phyloP scores from a whole-genome alignment of 352 stramenopile species.

The Pythium aphanidermatum region DNA sequence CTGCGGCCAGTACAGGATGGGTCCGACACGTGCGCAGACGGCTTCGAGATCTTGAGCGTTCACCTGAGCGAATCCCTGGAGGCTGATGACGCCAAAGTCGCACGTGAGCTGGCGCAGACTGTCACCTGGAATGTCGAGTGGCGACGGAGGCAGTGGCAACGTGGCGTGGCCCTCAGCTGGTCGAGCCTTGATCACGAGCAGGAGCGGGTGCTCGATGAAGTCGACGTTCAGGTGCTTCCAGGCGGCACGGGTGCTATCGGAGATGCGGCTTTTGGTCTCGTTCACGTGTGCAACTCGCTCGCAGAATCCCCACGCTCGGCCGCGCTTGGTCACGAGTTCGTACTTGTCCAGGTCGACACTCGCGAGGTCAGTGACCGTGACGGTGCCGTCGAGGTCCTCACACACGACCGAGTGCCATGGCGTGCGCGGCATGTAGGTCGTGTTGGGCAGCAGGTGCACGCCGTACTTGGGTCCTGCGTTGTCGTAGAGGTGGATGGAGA shows the following conservation, averaged over 20 bases:
- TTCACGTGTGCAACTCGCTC: background rate
- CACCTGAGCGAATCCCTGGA: conserved; percentile 5
- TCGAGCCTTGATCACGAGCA: background rate
- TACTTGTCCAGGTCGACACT: conserved; percentile 7
- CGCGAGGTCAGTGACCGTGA: conserved; percentile 1
- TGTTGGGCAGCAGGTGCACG: conserved; percentile 4
- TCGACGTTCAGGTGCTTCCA: background rate
- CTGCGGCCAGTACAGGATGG: no score
- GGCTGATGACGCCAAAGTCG: conserved; percentile 5
- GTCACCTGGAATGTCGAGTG: background rate
- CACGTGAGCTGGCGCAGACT: background rate
- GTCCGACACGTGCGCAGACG: no score
- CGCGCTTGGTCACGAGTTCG: conserved; percentile 10
- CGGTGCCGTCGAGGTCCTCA: conserved; percentile 5
- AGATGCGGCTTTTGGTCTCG: no score
- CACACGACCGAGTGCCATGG: conserved; percentile 13
- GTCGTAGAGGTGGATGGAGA: conserved; percentile 16
- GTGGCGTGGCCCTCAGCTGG: background rate
- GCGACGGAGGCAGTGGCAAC: background rate
- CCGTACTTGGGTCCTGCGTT: conserved; percentile 17
- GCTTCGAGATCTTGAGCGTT: background rate
- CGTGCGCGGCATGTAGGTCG: conserved; percentile 1
- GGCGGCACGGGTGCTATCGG: no score
- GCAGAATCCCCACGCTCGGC: conserved; percentile 8
- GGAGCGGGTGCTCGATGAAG: background rate